These are phyloP conservation scores for Bruguiera hainesii DNA, from an alignment of 441 rosid genomes.

Conservation along the genomic window DNA sequence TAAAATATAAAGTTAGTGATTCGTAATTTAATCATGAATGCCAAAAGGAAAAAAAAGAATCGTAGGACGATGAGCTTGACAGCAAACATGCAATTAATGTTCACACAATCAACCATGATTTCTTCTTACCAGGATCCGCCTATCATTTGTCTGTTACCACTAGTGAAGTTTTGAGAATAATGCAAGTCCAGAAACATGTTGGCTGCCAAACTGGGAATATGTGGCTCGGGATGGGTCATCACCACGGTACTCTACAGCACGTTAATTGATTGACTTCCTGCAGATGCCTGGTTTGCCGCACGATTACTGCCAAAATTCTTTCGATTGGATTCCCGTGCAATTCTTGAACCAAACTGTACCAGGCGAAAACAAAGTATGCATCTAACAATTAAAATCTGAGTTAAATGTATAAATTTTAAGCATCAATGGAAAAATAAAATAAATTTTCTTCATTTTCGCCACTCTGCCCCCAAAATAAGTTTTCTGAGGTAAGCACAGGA, in stretches of 20 bases:
- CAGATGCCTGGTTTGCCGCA: conserved; percentile 90
- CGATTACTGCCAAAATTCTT: conserved; percentile 90
- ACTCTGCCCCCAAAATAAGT: neutral
- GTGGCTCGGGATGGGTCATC: neutral
- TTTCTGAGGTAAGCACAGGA: neutral
- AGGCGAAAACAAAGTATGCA: neutral
- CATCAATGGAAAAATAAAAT: neutral
- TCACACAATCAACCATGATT: neutral
- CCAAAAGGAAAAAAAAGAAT: too few species aligned
- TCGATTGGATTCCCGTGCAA: conserved; percentile 82
- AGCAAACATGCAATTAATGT: too few species aligned
- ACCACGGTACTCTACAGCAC: conserved; percentile 21
- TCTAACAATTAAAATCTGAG: neutral
- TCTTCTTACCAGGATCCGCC: neutral
- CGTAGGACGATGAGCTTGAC: too few species aligned
- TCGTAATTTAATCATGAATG: too few species aligned
- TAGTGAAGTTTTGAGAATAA: too few species aligned
- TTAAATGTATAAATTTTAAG: neutral
- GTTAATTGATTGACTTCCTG: conserved; percentile 60
- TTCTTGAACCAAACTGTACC: conserved; percentile 83
- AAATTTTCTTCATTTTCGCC: neutral
- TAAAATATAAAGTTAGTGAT: neutral
- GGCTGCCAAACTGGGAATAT: neutral
- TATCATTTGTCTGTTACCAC: too few species aligned
- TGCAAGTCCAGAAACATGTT: neutral